These are phyloP conservation scores for Boehmeria nivea DNA, from an alignment of 306 rosid genomes.

Conservation along the genomic window DNA sequence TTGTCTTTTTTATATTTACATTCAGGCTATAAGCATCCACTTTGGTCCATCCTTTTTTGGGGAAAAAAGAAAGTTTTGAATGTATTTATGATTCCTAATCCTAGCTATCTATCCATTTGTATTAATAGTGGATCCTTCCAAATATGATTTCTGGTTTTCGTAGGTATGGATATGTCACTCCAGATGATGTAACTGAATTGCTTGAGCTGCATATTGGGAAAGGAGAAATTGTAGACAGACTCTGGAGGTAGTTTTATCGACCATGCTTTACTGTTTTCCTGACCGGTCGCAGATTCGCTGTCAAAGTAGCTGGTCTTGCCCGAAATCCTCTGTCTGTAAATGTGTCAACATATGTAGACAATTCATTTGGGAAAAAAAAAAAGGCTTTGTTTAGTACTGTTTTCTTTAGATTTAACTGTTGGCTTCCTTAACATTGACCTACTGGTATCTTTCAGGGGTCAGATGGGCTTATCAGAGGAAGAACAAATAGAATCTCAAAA, in stretches of 20 bases:
- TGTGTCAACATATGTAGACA: neutral
- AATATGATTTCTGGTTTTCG: neutral
- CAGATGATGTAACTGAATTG: slow-evolving; percentile 69
- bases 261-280: neutral
- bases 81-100: too few relatives aligned
- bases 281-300: neutral
- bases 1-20: neutral
- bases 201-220: slow-evolving; percentile 69
- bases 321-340: neutral
- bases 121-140: too few relatives aligned
- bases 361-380: neutral
- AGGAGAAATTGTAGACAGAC: slow-evolving; percentile 60
- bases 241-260: slow-evolving; percentile 81
- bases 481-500: slow-evolving; percentile 59
- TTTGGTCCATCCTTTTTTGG: too few relatives aligned
- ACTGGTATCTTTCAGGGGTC: slow-evolving; percentile 57
- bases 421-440: too few relatives aligned
- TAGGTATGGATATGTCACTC: slow-evolving; percentile 95
- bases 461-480: slow-evolving; percentile 82
- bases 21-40: neutral
- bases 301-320: slow-evolving; percentile 6
- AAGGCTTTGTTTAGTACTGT: neutral
- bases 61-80: too few relatives aligned
- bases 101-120: neutral
- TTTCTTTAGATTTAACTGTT: too few relatives aligned